These are phyloP conservation scores for Geum urbanum DNA, from an alignment of 306 rosid species.

Conservation along the genomic window DNA sequence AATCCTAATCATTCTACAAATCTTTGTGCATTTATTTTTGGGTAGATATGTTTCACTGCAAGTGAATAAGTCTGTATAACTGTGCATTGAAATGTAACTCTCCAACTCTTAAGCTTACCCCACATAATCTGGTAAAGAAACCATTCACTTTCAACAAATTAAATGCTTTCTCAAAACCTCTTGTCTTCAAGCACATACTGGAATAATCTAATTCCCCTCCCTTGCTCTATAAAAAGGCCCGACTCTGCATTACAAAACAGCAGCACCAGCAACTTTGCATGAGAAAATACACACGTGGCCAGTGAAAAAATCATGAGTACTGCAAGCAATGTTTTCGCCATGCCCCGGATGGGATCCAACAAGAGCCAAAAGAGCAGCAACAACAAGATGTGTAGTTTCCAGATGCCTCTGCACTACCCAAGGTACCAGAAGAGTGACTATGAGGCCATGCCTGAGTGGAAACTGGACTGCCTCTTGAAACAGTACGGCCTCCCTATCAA, in stretches of 20 bases:
- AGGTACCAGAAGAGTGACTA: conserved; percentile 30
- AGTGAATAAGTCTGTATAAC: neutral
- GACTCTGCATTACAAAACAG: neutral
- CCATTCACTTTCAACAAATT: conserved; percentile 23
- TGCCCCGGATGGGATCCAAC: neutral
- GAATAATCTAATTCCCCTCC: conserved; percentile 16
- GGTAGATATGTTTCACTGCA: neutral
- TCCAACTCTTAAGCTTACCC: conserved; percentile 5
- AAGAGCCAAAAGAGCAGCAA: conserved; percentile 13
- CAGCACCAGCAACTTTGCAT: conserved; percentile 14
- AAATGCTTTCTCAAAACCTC: neutral
- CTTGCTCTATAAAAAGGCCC: conserved; percentile 22
- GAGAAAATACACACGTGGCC: neutral
- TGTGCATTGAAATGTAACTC: neutral
- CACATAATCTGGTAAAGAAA: conserved; percentile 3
- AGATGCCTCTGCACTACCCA: conserved; percentile 40
- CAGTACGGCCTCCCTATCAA: conserved; percentile 29
- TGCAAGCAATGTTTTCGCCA: conserved; percentile 13
- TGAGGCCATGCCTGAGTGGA: conserved; percentile 42
- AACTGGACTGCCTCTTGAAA: conserved; percentile 29
- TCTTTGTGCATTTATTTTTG: conserved; percentile 6
- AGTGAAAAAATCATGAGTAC: conserved; percentile 22
- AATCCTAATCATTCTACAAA: conserved; percentile 1
- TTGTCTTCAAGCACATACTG: conserved; percentile 16
- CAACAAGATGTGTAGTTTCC: conserved; percentile 13